Percentiles rank a stretch among this genome's conserved stretches.
phyloP scores from a whole-genome alignment of 2,329 filamentous ascomycete genomes.

The Aureobasidium sp. region DNA sequence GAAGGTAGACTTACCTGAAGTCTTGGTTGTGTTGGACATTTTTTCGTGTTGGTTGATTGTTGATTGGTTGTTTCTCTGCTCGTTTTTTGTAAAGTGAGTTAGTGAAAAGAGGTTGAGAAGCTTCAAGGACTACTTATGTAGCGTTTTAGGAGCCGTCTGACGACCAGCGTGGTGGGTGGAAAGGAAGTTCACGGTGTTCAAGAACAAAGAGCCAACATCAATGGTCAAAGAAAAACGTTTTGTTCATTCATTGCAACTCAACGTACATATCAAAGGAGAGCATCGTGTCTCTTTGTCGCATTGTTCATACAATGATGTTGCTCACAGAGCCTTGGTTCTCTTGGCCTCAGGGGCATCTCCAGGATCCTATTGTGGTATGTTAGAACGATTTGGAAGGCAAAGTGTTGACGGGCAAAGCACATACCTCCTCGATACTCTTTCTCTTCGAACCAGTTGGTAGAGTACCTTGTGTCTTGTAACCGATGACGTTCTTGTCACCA shows the following conservation, averaged over 20 bases:
- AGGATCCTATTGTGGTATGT: neutral
- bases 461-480: conserved; percentile 15
- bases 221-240: neutral
- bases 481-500: conserved; percentile 25
- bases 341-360: neutral
- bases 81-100: neutral
- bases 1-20: conserved; percentile 3
- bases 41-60: neutral
- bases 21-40: neutral
- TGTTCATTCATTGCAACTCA: neutral
- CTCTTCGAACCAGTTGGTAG: conserved; percentile 14
- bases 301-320: neutral
- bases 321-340: neutral
- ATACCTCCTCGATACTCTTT: conserved; percentile 14
- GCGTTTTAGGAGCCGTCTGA: neutral
- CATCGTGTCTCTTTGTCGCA: neutral
- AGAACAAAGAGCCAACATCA: neutral
- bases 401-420: neutral
- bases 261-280: neutral
- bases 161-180: neutral
- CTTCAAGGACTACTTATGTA: neutral
- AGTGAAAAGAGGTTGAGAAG: neutral
- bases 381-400: neutral
- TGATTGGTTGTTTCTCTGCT: neutral
- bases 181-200: too few species aligned